phyloP scores from a whole-genome alignment of 108 stramenopile genomes.

The Nitzschia inconspicua region DNA sequence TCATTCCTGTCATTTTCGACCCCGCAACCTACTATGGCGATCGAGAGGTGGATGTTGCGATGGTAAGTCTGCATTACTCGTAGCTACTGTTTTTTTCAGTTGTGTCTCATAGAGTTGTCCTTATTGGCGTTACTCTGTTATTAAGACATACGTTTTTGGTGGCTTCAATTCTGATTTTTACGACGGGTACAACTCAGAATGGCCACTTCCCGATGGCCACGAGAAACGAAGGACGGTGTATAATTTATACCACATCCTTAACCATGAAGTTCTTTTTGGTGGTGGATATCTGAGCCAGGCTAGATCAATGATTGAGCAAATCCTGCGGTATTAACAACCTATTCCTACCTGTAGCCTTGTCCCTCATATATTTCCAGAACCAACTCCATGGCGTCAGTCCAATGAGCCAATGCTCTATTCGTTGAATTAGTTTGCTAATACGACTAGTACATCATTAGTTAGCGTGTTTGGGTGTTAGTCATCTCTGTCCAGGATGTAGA shows the following conservation, averaged over 20 bases:
- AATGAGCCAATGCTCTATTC: no score
- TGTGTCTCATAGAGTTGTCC: constrained; percentile 16
- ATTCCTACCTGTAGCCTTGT: no score
- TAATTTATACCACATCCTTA: constrained; percentile 77
- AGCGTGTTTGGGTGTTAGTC: no score
- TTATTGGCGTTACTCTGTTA: no score
- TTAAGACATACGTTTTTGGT: constrained; percentile 81
- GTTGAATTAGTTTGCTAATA: no score
- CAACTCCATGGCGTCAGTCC: no score
- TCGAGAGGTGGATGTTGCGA: constrained; percentile 69
- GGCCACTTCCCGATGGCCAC: constrained; percentile 59
- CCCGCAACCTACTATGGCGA: constrained; percentile 86
- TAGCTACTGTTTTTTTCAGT: constrained; percentile 51
- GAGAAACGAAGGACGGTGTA: constrained; percentile 54
- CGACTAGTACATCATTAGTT: no score
- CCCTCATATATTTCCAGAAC: no score
- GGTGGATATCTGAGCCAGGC: constrained; percentile 68
- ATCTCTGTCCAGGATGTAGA: no score
- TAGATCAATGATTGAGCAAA: constrained; percentile 64
- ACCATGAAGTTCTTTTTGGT: constrained; percentile 62
- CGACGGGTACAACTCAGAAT: constrained; percentile 65
- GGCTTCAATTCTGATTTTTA: constrained; percentile 64
- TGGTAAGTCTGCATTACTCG: no score
- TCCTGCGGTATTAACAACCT: constrained; percentile 31
- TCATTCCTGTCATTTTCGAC: constrained; percentile 73